Base-by-base conservation (phyloP, 768 basidiomycete species). In the Pholiota conissans region DNA sequence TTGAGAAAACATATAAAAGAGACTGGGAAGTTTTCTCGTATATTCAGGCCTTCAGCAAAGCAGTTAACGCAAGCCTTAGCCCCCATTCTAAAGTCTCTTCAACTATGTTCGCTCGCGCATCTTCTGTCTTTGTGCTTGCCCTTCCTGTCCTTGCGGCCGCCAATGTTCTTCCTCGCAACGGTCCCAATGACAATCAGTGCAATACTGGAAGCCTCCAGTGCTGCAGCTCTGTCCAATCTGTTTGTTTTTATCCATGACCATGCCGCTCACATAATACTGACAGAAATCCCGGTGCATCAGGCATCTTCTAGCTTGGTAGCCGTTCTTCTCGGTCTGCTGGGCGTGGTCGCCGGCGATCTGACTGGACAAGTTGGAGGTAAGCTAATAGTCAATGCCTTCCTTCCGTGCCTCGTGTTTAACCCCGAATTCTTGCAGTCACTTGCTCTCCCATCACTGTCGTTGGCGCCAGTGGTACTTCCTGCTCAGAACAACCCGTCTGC, bases 381-480 rank as follows among this genome's bases (percentile, higher is more conserved):
- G 42, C 1, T 14, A 35, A 65, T 52, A 50, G 65, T 52, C 6
- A 9, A 13, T 4, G 26, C 18, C 29, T 29, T 32, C 30, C 22
- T 27, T 32, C 5, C 18, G 18, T 24, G 14, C 5, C 2, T 34
- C 22, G 3, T n/a, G 11, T 61, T 42, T 58, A 16, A 62, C 11
- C 59, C 14, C 26, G 35, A 26, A 47, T 24, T 18, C 16, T 13
- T 2, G 5, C 22, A 65, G 63, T 74, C 9, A 67, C 52, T 52
- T 75, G 74, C 66, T 64, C 62, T 40, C 74, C 74, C 26, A 63
- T 75, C 56, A 62, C 61, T 28, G 56, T 71, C 52, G 54, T 72
- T 51, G 71, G 71, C 8, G 51, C 53, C 39, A 59, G 59, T 11
- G 64, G 70, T 24, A 63, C 37, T 46, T 62, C 62, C 14, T 71